phyloP scores from a whole-genome alignment of 345 rosid species.

The Erysimum cheiranthoides region DNA sequence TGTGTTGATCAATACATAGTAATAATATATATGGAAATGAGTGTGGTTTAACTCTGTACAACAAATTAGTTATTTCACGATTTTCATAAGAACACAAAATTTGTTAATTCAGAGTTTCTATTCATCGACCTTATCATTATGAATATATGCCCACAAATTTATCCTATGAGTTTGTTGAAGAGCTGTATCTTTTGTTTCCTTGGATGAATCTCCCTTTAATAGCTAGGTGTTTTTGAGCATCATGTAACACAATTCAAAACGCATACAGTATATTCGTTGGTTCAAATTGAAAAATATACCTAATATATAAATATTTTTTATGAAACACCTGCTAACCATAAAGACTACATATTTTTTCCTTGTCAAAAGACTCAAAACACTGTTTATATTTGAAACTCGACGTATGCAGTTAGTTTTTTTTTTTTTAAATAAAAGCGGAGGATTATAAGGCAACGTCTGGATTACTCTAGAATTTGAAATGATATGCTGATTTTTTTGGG shows the following conservation, averaged over 20 bases:
- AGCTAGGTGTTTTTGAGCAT: too few relatives aligned
- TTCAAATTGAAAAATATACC: too few relatives aligned
- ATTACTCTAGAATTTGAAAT: background rate
- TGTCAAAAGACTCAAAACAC: background rate
- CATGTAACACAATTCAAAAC: too few relatives aligned
- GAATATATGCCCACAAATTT: background rate
- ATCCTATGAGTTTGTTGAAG: background rate
- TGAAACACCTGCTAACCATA: too few relatives aligned
- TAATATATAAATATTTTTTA: too few relatives aligned
- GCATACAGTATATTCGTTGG: too few relatives aligned
- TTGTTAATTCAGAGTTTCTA: background rate
- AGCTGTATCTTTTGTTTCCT: too few relatives aligned
- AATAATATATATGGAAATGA: constrained; percentile 14
- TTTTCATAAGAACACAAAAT: background rate
- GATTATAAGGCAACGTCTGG: background rate
- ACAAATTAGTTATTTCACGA: background rate
- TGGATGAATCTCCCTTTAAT: background rate
- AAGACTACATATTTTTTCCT: background rate
- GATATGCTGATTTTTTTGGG: background rate
- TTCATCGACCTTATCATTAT: constrained; percentile 1
- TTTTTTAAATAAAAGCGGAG: background rate
- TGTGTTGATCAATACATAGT: background rate
- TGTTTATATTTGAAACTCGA: background rate
- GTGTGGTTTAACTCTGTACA: constrained; percentile 25
- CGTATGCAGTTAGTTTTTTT: background rate